Base-by-base conservation (phyloP, 352 stramenopile genomes). In the Phytophthora sp. region DNA sequence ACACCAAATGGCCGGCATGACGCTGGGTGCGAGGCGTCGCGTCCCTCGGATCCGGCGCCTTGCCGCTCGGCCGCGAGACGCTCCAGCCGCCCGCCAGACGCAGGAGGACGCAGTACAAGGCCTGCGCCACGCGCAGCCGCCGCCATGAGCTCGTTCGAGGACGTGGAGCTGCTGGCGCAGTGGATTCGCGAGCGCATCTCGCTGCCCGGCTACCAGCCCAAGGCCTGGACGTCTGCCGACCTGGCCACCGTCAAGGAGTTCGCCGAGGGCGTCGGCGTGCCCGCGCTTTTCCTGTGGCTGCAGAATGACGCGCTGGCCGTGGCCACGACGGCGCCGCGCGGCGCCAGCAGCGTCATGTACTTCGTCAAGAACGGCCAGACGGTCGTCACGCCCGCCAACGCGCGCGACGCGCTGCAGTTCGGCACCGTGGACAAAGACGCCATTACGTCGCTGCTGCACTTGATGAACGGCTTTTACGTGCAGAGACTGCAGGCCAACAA, bases 301-400 rank as follows among this genome's bases (percentile, higher is more conserved):
- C 54, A 79, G 32, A 76, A 84, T 35, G 75, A 78, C 18, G 32
- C 66, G 18, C 67, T 93, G 9, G 56, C 31, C 6, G 82, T 96
- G 23, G 70, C 59, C 41, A 96, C 84, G 28, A 65, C 66, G 1
- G 86, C 84, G 0, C 84, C 84, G 28, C 77, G 84, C 50, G 74
- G 69, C 1, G 74, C 56, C 12, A 63, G 35, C 12, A 79, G 48
- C 20, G 72, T 94, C 58, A 92, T 94, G 86, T 96, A 94, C 69
- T 96, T 95, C 65, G 85, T 96, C 54, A 96, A 96, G 71, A 94
- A 94, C 54, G 87, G 84, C 1, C 80, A 91, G 43, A 72, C 86
- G 12, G 28, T 79, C 27, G 69, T 96, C 24, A 89, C 79, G 1
- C 83, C 87, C 0, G 53, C 34, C 31, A 94, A 84, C 24, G 72